Conservation (phyloP, 768 basidiomycete species). For the Suillus variegatus region DNA sequence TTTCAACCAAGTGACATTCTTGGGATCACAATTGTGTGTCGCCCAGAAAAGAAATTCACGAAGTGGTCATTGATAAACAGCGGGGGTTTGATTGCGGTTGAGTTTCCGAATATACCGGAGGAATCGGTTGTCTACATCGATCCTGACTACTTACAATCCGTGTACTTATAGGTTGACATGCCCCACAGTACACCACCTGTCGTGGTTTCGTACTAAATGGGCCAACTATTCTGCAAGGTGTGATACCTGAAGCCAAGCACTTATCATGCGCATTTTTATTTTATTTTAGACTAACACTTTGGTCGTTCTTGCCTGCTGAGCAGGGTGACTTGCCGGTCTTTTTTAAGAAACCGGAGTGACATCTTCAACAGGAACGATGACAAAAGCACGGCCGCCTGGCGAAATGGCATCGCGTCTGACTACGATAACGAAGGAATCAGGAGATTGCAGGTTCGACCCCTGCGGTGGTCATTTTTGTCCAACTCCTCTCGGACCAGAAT, state of each 20-base stretch:
- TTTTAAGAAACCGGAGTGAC: not conserved
- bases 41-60: not conserved
- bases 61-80: not conserved
- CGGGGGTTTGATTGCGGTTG: not conserved
- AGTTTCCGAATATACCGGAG: not conserved
- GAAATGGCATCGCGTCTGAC: constrained; percentile 95
- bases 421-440: constrained; percentile 68
- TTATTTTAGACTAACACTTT: not conserved
- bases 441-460: constrained; percentile 94
- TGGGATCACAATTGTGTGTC: not conserved
- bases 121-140: not conserved
- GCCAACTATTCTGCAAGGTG: not conserved
- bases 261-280: not conserved
- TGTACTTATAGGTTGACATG: not conserved
- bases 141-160: not conserved
- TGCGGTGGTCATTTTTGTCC: constrained; percentile 67
- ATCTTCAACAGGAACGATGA: not conserved
- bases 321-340: not conserved
- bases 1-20: not conserved
- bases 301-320: not conserved
- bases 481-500: not conserved
- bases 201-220: not conserved
- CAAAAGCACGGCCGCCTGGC: constrained; percentile 66
- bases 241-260: not conserved
- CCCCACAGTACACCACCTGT: not conserved